These are phyloP conservation scores for Ephemerocybe angulata DNA, from an alignment of 768 basidiomycete genomes.

Conservation along the genomic window DNA sequence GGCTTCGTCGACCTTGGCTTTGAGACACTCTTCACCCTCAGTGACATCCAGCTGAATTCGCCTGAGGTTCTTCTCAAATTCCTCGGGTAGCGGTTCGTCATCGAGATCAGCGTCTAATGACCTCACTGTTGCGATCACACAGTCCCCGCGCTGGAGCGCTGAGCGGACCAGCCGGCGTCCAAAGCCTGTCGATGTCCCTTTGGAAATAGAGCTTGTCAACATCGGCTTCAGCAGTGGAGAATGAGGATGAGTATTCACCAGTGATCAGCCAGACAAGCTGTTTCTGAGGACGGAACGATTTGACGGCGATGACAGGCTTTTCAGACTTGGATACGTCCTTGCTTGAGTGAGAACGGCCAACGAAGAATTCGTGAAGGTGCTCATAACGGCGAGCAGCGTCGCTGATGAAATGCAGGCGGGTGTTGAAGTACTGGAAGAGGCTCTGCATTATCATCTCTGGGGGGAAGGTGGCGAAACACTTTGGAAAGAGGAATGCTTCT, in stretches of 20 bases:
- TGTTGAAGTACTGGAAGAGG: neutral
- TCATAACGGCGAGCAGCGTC: neutral
- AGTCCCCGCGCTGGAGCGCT: slow-evolving; percentile 52
- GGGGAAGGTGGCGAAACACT: neutral
- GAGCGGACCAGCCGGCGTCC: slow-evolving; percentile 47
- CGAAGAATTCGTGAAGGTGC: neutral
- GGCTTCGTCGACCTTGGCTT: slow-evolving; percentile 39
- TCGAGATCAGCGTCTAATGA: slow-evolving; percentile 34
- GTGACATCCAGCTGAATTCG: slow-evolving; percentile 51
- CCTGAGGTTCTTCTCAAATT: slow-evolving; percentile 32
- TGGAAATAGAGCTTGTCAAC: slow-evolving; percentile 3
- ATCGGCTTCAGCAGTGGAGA: neutral
- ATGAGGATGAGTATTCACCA: slow-evolving; percentile 27
- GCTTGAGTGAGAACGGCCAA: neutral
- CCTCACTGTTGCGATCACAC: slow-evolving; percentile 56
- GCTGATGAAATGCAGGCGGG: neutral
- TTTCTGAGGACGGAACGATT: neutral
- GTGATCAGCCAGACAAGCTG: slow-evolving; percentile 30
- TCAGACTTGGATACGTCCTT: neutral
- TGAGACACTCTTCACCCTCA: slow-evolving; percentile 39
- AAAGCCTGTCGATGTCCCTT: slow-evolving; percentile 53
- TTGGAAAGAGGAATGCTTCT: neutral
- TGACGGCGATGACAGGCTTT: neutral
- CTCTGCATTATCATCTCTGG: neutral
- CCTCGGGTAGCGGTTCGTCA: slow-evolving; percentile 17